Evolutionary conservation across 73 alveolate genomes (phyloP).

Genomic region (Paramecium biaurelia): DNA sequence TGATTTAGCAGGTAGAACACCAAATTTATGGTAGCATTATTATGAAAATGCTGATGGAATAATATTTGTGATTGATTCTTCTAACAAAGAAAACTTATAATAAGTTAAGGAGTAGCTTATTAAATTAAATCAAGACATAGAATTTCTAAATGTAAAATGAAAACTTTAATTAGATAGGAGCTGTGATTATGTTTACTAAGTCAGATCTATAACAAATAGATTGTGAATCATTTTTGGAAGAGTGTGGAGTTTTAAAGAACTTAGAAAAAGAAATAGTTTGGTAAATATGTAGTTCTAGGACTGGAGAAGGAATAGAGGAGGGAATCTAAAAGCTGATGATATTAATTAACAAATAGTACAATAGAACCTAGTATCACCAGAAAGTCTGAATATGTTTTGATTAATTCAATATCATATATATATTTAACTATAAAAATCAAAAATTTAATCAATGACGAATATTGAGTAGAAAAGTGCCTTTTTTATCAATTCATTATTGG

Average conservation of each 20-base stretch:
- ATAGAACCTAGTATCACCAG: background rate
- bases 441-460: background rate
- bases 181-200: background rate
- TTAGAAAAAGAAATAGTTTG: background rate
- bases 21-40: slow-evolving; percentile 78
- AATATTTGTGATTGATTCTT: background rate
- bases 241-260: background rate
- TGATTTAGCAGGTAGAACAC: slow-evolving; percentile 87
- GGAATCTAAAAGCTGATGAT: background rate
- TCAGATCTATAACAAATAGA: background rate
- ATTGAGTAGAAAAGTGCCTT: background rate
- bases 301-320: background rate
- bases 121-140: background rate
- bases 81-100: background rate
- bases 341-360: too few relatives aligned
- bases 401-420: background rate
- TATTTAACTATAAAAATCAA: background rate
- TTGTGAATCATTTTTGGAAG: background rate
- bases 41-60: background rate
- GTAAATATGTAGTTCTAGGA: background rate
- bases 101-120: background rate
- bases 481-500: slow-evolving; percentile 1
- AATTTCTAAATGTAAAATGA: background rate
- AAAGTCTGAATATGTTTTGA: background rate
- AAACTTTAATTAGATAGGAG: background rate